Conservation (phyloP, 257 asterid genomes). For the Solanum pimpinellifolium region DNA sequence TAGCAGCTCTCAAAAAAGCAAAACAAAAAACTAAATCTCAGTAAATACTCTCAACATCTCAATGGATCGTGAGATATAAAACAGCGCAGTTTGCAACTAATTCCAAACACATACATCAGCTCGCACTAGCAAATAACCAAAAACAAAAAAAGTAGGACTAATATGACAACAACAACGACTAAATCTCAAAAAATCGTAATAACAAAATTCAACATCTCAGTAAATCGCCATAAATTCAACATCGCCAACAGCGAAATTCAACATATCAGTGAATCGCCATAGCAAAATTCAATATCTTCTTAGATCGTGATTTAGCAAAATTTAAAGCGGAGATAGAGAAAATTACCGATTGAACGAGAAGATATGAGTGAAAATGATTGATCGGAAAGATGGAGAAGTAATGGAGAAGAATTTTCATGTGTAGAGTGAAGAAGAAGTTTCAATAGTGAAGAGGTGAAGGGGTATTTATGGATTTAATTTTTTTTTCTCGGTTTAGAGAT, state of each 20-base stretch:
- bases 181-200: background rate
- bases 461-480: background rate
- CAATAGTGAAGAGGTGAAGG: background rate
- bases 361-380: background rate
- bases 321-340: background rate
- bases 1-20: background rate
- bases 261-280: background rate
- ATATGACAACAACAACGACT: background rate
- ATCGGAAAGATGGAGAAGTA: background rate
- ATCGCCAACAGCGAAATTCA: no score
- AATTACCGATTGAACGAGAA: background rate
- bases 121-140: background rate
- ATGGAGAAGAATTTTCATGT: background rate
- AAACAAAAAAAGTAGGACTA: background rate
- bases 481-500: background rate
- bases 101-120: background rate
- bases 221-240: background rate
- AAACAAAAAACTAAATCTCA: background rate
- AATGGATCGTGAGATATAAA: background rate
- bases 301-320: background rate
- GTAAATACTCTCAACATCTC: background rate
- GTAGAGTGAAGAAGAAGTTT: background rate
- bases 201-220: background rate
- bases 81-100: background rate
- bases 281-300: background rate